phyloP scores from a whole-genome alignment of 78 protist genomes.

The Planoprotostelium fungivorum region DNA sequence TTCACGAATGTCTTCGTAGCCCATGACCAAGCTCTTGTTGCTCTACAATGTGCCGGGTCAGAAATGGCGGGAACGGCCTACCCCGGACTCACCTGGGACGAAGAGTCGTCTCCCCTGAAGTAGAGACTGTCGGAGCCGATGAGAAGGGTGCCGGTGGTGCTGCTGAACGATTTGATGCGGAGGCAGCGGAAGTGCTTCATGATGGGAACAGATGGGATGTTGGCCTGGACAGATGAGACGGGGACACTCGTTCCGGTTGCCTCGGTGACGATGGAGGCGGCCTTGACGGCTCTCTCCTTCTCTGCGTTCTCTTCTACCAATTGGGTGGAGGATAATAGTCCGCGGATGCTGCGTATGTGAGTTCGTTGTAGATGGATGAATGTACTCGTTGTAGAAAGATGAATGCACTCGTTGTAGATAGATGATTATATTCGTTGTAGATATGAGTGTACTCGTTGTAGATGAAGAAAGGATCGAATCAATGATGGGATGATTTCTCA shows the following conservation, averaged over 20 bases:
- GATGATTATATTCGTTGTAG: too few relatives aligned
- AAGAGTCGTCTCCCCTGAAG: neutral
- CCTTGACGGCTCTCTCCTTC: neutral
- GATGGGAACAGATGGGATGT: neutral
- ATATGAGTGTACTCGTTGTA: too few relatives aligned
- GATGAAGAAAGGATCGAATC: too few relatives aligned
- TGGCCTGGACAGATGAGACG: neutral
- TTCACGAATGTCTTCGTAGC: constrained; percentile 53
- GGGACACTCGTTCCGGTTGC: neutral
- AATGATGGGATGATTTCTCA: too few relatives aligned
- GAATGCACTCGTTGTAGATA: too few relatives aligned
- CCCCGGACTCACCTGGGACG: neutral
- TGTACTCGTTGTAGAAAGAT: neutral
- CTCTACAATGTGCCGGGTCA: neutral
- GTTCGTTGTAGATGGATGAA: neutral
- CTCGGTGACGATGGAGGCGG: neutral
- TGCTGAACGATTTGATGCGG: neutral
- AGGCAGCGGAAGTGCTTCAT: neutral
- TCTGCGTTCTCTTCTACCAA: neutral
- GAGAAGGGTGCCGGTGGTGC: neutral
- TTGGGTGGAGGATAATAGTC: neutral
- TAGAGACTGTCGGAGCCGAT: neutral
- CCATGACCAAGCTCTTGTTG: constrained; percentile 3
- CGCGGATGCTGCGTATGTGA: too few relatives aligned
- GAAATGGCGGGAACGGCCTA: too few relatives aligned